A percentile compares a stretch with the other conserved stretches of the same genome.
Conservation (phyloP, 768 basidiomycete species). For the Gautieria morchelliformis region DNA sequence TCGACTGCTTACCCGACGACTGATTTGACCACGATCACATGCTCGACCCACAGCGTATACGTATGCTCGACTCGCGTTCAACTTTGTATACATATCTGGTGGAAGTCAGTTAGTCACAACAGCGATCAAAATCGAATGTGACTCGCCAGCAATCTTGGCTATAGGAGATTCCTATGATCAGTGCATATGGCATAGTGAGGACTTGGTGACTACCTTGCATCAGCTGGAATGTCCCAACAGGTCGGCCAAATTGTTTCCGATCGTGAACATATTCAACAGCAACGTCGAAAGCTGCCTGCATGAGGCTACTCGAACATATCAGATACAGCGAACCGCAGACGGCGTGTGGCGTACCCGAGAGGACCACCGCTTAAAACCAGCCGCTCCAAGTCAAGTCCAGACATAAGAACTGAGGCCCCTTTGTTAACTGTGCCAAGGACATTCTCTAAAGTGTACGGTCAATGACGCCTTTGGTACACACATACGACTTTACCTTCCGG, state of each 20-base stretch:
- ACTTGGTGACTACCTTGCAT: conserved; percentile 68
- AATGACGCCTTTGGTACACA: conserved; percentile 8
- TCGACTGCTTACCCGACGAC: conserved; percentile 51
- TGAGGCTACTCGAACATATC: conserved; percentile 40
- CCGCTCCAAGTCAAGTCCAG: conserved; percentile 85
- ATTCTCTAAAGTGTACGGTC: conserved; percentile 44
- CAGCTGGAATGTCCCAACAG: conserved; percentile 84
- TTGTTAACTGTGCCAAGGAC: conserved; percentile 72
- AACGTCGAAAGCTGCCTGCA: conserved; percentile 89
- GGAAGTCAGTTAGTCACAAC: background rate
- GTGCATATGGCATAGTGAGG: conserved; percentile 11
- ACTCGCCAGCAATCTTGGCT: conserved; percentile 11
- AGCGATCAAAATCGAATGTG: conserved; percentile 30
- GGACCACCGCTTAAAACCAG: conserved; percentile 90
- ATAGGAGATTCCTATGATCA: background rate
- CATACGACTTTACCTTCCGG: conserved; percentile 52
- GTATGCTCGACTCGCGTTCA: conserved; percentile 81
- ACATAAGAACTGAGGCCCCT: conserved; percentile 88
- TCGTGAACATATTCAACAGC: conserved; percentile 88
- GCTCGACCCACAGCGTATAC: conserved; percentile 90
- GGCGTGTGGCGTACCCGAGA: conserved; percentile 46
- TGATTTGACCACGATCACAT: conserved; percentile 72
- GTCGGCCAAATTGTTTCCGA: conserved; percentile 81
- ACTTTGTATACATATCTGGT: conserved; percentile 91
- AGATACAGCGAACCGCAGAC: background rate